Evolutionary conservation across 2,329 filamentous ascomycete genomes (phyloP).

Genomic region (Ophiostoma ulmi): DNA sequence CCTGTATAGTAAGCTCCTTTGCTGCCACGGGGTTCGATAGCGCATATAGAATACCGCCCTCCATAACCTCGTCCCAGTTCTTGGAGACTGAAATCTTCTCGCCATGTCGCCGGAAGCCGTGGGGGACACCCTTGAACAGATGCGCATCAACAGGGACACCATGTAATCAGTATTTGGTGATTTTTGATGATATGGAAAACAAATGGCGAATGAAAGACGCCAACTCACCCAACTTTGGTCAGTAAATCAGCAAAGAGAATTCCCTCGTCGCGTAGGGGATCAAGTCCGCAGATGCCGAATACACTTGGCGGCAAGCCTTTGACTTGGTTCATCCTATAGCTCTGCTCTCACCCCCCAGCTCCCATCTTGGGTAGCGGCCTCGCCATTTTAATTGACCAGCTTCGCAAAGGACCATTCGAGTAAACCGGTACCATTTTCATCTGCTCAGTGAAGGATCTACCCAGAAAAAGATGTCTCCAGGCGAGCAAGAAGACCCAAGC

Average conservation of each 20-base stretch:
- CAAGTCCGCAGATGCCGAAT: slow-evolving; percentile 23
- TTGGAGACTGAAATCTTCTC: slow-evolving; percentile 36
- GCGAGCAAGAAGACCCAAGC: no score
- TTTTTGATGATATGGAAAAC: not conserved
- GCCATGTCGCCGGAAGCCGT: slow-evolving; percentile 28
- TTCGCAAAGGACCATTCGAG: no score
- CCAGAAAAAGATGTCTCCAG: no score
- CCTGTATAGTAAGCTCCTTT: slow-evolving; percentile 40
- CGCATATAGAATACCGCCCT: slow-evolving; percentile 34
- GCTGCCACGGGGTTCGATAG: slow-evolving; percentile 54
- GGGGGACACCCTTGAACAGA: slow-evolving; percentile 26
- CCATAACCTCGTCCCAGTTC: slow-evolving; percentile 46
- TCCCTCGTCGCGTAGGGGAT: slow-evolving; percentile 26
- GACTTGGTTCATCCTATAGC: slow-evolving; percentile 32
- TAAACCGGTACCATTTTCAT: no score
- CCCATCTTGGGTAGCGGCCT: no score
- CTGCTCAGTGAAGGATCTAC: no score
- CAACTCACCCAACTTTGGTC: slow-evolving; percentile 16
- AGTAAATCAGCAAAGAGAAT: slow-evolving; percentile 25
- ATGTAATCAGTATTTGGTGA: slow-evolving; percentile 16
- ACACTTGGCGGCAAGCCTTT: slow-evolving; percentile 30
- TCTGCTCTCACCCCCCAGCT: no score
- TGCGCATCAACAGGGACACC: slow-evolving; percentile 33
- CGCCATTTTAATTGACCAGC: no score
- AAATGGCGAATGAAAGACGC: not conserved